Percentiles rank a stretch among this genome's conserved stretches.
Evolutionary conservation across 2,329 filamentous ascomycete species (phyloP).

Genomic region (Colletotrichum higginsianum): DNA sequence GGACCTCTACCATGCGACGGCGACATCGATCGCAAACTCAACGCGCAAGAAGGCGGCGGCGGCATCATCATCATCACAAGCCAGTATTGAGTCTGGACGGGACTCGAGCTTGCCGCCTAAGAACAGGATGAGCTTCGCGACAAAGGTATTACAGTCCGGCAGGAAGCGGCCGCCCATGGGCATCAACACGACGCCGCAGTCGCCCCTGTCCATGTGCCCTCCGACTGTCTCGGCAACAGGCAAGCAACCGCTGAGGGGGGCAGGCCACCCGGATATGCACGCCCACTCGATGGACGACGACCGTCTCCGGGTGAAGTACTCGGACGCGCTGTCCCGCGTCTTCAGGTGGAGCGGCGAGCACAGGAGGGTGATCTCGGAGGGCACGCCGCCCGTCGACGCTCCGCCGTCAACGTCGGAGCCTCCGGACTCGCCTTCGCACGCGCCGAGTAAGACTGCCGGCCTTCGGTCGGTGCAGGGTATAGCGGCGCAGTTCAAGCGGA

Average conservation of each 20-base stretch:
- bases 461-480: slow-evolving; percentile 36
- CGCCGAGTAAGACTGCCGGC: slow-evolving; percentile 15
- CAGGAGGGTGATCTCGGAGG: slow-evolving; percentile 29
- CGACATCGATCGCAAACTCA: slow-evolving; percentile 44
- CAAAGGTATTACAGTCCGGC: slow-evolving; percentile 37
- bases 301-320: slow-evolving; percentile 36
- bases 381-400: slow-evolving; percentile 9
- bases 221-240: slow-evolving; percentile 3
- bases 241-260: not conserved
- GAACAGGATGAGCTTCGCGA: slow-evolving; percentile 38
- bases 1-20: slow-evolving; percentile 47
- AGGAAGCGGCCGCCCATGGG: slow-evolving; percentile 39
- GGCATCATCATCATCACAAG: not conserved
- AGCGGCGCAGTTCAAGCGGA: slow-evolving; percentile 42
- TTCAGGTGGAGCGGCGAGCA: slow-evolving; percentile 41
- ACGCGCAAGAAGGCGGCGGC: slow-evolving; percentile 2
- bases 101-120: slow-evolving; percentile 15
- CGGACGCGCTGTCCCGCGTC: slow-evolving; percentile 38
- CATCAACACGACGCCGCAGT: slow-evolving; percentile 23
- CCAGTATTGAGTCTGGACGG: slow-evolving; percentile 16
- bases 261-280: slow-evolving; percentile 15
- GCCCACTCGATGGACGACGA: slow-evolving; percentile 37
- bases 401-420: slow-evolving; percentile 6
- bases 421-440: slow-evolving; percentile 12
- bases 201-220: not conserved